These are phyloP conservation scores for Chrysochromulina tobinii DNA, from an alignment of 78 protist species.

Conservation along the genomic window DNA sequence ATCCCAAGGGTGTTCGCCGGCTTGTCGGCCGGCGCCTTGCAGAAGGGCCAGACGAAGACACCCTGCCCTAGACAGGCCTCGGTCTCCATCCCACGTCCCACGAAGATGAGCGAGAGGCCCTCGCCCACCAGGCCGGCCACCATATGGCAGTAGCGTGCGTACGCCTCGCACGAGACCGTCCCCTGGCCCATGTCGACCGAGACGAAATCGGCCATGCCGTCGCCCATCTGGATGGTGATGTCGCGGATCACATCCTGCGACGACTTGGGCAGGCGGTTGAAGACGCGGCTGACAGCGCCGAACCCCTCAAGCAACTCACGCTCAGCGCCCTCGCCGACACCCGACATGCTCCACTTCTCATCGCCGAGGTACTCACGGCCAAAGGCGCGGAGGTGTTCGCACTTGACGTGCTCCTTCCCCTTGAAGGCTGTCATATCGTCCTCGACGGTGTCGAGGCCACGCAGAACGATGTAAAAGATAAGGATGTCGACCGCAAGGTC, in stretches of 20 bases:
- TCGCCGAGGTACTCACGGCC: conserved; percentile 37
- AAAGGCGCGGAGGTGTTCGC: conserved; percentile 52
- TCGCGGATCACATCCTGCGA: conserved; percentile 83
- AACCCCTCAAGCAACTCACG: conserved; percentile 67
- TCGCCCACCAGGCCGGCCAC: conserved; percentile 96
- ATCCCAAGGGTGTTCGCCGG: background rate
- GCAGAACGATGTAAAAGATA: conserved; percentile 90
- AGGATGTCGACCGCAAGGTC: conserved; percentile 59
- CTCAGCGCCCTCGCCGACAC: conserved; percentile 71
- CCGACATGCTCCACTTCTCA: conserved; percentile 49
- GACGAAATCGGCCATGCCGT: conserved; percentile 77
- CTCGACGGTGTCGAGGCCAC: conserved; percentile 94
- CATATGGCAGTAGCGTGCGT: conserved; percentile 89
- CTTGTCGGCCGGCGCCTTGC: background rate
- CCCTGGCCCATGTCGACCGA: conserved; percentile 39
- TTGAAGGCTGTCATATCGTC: conserved; percentile 81
- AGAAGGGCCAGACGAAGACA: background rate
- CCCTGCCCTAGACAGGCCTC: conserved; percentile 43
- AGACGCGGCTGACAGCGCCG: conserved; percentile 47
- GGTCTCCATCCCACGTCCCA: conserved; percentile 71
- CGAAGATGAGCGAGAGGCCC: conserved; percentile 84
- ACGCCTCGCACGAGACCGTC: conserved; percentile 63
- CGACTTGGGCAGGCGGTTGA: conserved; percentile 13
- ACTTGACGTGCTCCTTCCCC: conserved; percentile 43
- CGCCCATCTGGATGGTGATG: conserved; percentile 83